Conservation (phyloP, 2,329 filamentous ascomycete species). For the Cyphellophora europaea region DNA sequence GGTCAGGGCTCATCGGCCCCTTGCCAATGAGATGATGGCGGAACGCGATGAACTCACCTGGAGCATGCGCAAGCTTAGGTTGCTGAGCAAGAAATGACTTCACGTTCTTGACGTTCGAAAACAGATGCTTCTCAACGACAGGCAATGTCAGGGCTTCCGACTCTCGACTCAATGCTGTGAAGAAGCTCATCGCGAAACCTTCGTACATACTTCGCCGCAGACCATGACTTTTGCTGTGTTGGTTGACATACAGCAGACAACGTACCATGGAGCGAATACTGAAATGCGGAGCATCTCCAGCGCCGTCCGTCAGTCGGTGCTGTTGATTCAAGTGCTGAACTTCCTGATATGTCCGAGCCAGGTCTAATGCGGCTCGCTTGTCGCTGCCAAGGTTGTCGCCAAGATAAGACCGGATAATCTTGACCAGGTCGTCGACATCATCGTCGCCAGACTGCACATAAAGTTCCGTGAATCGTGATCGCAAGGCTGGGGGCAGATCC, state of each 20-base stretch:
- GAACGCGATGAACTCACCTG: conserved; percentile 70
- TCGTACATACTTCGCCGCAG: conserved; percentile 81
- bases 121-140: conserved; percentile 69
- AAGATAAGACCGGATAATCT: conserved; percentile 82
- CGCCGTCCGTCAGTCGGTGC: conserved; percentile 84
- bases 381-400: conserved; percentile 62
- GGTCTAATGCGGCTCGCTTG: conserved; percentile 65
- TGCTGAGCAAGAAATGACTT: conserved; percentile 68
- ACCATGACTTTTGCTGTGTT: conserved; percentile 75
- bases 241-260: conserved; percentile 76
- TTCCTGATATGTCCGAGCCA: conserved; percentile 78
- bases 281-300: conserved; percentile 93
- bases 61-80: conserved; percentile 68
- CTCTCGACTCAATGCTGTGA: conserved; percentile 74
- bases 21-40: conserved; percentile 85
- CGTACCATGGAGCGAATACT: conserved; percentile 89
- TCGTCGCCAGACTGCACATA: conserved; percentile 87
- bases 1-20: conserved; percentile 56
- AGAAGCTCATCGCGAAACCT: conserved; percentile 95
- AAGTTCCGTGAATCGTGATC: conserved; percentile 89
- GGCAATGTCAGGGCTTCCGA: conserved; percentile 74
- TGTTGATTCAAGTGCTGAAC: conserved; percentile 73
- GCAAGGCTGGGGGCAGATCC: conserved; percentile 77
- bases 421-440: conserved; percentile 75
- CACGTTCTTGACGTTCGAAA: conserved; percentile 59